A percentile compares a stretch with the other conserved stretches of the same genome.
Conservation (phyloP, 495 filamentous ascomycete species). For the Xylaria scruposa region DNA sequence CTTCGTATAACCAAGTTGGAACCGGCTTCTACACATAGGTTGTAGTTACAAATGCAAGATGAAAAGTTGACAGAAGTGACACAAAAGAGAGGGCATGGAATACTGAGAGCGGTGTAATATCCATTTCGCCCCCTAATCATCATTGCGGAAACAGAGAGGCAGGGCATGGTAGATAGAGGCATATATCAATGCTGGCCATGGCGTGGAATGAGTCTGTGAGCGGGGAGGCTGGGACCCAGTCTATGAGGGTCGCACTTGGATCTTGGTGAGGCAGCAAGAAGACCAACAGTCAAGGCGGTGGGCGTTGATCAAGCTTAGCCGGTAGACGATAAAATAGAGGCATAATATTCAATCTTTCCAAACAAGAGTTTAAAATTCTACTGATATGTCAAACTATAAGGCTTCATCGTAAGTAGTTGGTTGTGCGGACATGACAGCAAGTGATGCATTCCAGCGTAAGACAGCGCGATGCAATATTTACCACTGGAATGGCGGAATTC, state of each 20-base stretch:
- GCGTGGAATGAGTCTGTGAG: constrained; percentile 35
- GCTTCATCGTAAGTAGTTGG: neutral
- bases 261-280: neutral
- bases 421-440: neutral
- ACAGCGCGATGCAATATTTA: neutral
- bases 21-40: neutral
- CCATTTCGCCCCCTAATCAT: constrained; percentile 1
- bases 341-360: too few relatives aligned
- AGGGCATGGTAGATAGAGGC: constrained; percentile 31
- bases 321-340: neutral
- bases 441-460: constrained; percentile 12
- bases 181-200: constrained; percentile 31
- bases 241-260: neutral
- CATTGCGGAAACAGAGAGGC: constrained; percentile 33
- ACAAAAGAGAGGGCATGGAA: neutral
- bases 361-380: neutral
- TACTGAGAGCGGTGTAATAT: neutral
- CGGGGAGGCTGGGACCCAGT: constrained; percentile 1
- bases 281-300: neutral
- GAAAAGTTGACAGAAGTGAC: neutral
- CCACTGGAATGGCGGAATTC: constrained; percentile 14
- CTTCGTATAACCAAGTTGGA: neutral
- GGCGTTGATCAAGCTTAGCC: neutral
- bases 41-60: neutral
- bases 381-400: neutral